Evolutionary conservation across 2,329 filamentous ascomycete genomes (phyloP).

Genomic region (Cryphonectria nitschkei): DNA sequence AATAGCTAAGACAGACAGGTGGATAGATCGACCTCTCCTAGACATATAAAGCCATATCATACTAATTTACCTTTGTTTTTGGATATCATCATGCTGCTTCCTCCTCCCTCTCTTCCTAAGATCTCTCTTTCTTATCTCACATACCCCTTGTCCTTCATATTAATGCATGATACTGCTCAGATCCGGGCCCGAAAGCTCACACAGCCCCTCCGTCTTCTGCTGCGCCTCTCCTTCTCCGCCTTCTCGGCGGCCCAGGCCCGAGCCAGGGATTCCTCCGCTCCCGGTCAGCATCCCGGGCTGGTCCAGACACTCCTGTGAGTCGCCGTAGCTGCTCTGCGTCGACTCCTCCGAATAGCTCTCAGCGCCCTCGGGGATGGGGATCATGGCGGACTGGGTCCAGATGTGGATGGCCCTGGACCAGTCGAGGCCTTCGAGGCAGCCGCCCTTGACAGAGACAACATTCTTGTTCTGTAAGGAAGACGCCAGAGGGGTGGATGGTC

Average conservation of each 20-base stretch:
- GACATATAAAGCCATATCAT: not conserved
- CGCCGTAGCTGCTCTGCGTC: slow-evolving; percentile 44
- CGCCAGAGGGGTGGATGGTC: not conserved
- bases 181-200: slow-evolving; percentile 16
- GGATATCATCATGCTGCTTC: not conserved
- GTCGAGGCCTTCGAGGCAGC: slow-evolving; percentile 66
- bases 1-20: no score
- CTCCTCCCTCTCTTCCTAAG: not conserved
- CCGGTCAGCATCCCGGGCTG: slow-evolving; percentile 47
- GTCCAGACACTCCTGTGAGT: slow-evolving; percentile 51
- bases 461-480: slow-evolving; percentile 51
- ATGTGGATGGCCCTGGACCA: slow-evolving; percentile 67
- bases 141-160: not conserved
- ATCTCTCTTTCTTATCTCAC: not conserved
- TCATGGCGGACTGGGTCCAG: slow-evolving; percentile 69
- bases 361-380: slow-evolving; percentile 68
- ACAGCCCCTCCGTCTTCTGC: slow-evolving; percentile 14
- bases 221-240: not conserved
- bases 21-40: not conserved
- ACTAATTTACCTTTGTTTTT: not conserved
- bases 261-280: slow-evolving; percentile 35
- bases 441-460: slow-evolving; percentile 68
- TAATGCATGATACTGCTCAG: not conserved
- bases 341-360: slow-evolving; percentile 61
- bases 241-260: not conserved